A percentile compares a stretch with the other conserved stretches of the same genome.
phyloP scores from a whole-genome alignment of 441 rosid species.

The Populus hybrid region DNA sequence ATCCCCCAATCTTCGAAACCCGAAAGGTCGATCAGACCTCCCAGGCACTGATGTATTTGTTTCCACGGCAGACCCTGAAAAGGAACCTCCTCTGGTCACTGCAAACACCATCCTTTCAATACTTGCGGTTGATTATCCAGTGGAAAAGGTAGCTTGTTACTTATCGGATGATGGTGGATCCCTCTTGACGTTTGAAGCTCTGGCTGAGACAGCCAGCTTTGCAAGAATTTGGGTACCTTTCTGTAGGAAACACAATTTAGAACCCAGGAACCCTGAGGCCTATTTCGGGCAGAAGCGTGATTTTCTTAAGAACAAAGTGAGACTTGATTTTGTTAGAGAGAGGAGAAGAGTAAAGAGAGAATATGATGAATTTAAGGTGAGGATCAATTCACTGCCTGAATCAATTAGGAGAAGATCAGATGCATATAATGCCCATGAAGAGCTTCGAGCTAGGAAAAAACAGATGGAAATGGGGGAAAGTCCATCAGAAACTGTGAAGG shows the following conservation, averaged over 20 bases:
- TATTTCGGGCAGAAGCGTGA: conserved; percentile 78
- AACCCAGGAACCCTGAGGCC: conserved; percentile 88
- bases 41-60: conserved; percentile 91
- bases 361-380: conserved; percentile 88
- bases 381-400: conserved; percentile 70
- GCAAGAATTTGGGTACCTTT: conserved; percentile 90
- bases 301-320: conserved; percentile 70
- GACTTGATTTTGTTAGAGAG: conserved; percentile 83
- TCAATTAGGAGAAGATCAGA: conserved; percentile 80
- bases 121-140: conserved; percentile 85
- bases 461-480: conserved; percentile 55
- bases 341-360: conserved; percentile 88
- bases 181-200: conserved; percentile 79
- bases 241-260: conserved; percentile 78
- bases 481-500: conserved; percentile 38
- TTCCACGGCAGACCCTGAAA: conserved; percentile 89
- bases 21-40: conserved; percentile 77
- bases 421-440: conserved; percentile 77
- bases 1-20: conserved; percentile 59
- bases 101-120: conserved; percentile 87
- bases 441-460: conserved; percentile 68
- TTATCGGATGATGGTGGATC: conserved; percentile 91
- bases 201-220: conserved; percentile 85
- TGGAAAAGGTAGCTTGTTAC: conserved; percentile 87
- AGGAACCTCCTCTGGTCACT: conserved; percentile 88